phyloP scores from a whole-genome alignment of 2,329 filamentous ascomycete genomes.

The Pseudogymnoascus sp. region DNA sequence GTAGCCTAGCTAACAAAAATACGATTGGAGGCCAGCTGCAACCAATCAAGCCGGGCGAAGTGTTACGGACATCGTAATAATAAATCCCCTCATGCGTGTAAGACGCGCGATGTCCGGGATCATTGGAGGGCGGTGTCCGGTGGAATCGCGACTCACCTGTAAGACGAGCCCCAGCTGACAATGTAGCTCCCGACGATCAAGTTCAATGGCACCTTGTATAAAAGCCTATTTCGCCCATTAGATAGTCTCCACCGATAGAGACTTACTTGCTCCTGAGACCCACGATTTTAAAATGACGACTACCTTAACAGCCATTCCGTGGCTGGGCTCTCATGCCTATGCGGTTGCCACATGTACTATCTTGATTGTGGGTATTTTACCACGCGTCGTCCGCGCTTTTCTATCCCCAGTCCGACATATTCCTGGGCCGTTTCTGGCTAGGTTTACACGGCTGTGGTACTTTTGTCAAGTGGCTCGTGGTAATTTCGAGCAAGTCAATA shows the following conservation, averaged over 20 bases:
- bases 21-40: background rate
- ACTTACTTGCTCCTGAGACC: background rate
- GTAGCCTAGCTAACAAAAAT: too few relatives aligned
- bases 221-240: background rate
- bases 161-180: background rate
- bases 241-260: background rate
- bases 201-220: background rate
- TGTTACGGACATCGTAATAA: background rate
- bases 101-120: background rate
- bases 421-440: constrained; percentile 38
- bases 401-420: constrained; percentile 31
- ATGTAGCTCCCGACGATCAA: background rate
- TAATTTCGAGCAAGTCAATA: constrained; percentile 33
- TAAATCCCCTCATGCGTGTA: background rate
- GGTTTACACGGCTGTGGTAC: constrained; percentile 39
- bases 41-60: background rate
- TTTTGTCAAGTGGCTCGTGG: constrained; percentile 31
- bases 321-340: background rate
- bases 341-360: background rate
- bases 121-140: background rate
- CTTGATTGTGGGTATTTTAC: background rate
- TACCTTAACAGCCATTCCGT: background rate
- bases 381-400: background rate
- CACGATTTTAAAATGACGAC: background rate
- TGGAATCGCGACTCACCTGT: background rate